A percentile compares a stretch with the other conserved stretches of the same genome.
These are phyloP conservation scores for Lasiodiplodia citricola DNA, from an alignment of 2,329 filamentous ascomycete genomes.

Conservation along the genomic window DNA sequence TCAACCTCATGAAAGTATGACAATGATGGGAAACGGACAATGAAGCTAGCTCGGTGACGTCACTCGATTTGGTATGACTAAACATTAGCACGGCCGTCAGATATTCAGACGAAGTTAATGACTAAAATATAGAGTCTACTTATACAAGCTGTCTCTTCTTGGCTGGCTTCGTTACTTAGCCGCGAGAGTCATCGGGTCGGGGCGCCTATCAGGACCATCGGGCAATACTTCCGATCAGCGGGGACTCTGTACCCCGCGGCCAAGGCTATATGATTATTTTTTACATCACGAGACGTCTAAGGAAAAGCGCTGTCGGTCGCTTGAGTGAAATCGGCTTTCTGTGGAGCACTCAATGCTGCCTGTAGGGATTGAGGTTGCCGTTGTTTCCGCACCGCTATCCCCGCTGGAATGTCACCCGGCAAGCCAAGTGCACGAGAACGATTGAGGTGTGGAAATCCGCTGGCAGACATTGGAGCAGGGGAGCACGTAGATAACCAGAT, in stretches of 20 bases:
- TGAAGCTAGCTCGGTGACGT: no score
- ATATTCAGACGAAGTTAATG: no score
- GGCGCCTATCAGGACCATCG: neutral
- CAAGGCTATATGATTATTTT: neutral
- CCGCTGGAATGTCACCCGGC: neutral
- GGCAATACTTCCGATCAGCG: neutral
- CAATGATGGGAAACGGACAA: no score
- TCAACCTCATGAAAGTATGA: no score
- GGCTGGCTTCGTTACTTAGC: no score
- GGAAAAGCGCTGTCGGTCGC: neutral
- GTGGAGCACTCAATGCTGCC: neutral
- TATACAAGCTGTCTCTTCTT: no score
- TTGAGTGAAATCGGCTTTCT: neutral
- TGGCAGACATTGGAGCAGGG: neutral
- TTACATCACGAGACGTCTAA: neutral
- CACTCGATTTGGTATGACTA: no score
- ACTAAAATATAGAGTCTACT: no score
- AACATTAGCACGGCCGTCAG: no score
- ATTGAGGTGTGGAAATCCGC: neutral
- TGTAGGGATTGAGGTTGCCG: neutral
- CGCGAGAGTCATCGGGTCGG: no score
- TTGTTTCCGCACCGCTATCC: conserved; percentile 9
- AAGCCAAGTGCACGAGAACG: neutral
- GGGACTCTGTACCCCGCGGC: neutral
- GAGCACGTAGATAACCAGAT: neutral